Base-by-base conservation (phyloP, 495 filamentous ascomycete genomes). In the Chaetomidium leptoderma region DNA sequence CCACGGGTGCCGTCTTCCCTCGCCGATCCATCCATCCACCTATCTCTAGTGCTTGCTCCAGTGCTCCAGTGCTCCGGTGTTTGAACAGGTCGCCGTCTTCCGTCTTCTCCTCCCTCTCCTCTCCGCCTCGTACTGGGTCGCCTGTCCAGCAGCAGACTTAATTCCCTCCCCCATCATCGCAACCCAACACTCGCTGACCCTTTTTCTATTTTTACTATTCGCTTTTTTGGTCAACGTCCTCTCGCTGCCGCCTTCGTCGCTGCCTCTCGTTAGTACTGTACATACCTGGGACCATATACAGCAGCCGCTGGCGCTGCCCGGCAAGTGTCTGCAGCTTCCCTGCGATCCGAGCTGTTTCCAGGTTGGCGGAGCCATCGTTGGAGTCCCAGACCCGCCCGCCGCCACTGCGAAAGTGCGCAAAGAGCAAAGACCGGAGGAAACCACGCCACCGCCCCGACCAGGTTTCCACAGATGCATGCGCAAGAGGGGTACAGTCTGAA, bases 111-210 rank as follows among this genome's bases (percentile, higher is more conserved):
- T 24, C 30, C 30, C 7, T 37, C 14, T 47, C 37, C 16, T 23
- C 19, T 17, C 27, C 39, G 27, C 40, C 39, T 43, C 30, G 29
- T 55, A 26, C 52, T 45, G 40, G 35, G 14, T 40, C 49, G 36
- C 33, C 24, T 24, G 50, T 32, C 32, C 32, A n/a, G 29, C 29
- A 49, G 47, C 45, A 37, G 13, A 21, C 43, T 54, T 46, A 30
- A 42, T 45, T 55, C 45, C 37, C 33, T 45, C 40, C 30, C n/a
- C 13, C 44, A 39, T 9, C 45, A 48, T 37, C 53, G 21, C 32
- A 19, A 60, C 52, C 53, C 59, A 23, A 57, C 59, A 32, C 53
- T 61, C 59, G 59, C 59, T 61, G 59, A 37, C 2, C 16, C 23
- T 39, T 40, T 55, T 48, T 49, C 14, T 14, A 23, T 36, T 40